Base-by-base conservation (phyloP, 768 basidiomycete species). In the Trametes gibbosa region DNA sequence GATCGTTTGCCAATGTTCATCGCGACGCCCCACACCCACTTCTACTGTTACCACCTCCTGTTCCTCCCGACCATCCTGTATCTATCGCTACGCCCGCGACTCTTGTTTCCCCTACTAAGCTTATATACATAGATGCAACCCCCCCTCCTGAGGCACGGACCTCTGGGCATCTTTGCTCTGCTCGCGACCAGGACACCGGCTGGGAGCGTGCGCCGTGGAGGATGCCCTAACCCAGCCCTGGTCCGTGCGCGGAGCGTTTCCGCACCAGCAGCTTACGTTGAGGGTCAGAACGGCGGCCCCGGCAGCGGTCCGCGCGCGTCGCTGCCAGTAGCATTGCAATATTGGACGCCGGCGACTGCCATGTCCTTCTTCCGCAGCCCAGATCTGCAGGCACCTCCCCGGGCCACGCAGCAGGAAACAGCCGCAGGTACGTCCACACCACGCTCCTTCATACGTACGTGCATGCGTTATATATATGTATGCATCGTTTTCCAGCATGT, bases 91-190 rank as follows among this genome's bases (percentile, higher is more conserved):
- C 54, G 40, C 34, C 41, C 50, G 14, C 32, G 54, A 41, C 47
- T 51, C 56, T 50, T 62, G 61, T 62, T 47, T 58, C 52, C 45
- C 48, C 52, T 58, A 62, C 61, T 62, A 62, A 62, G 61, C 43
- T 27, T 57, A 57, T 62, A 62, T 62, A 62, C 61, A 62, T 62
- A 62, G 61, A 62, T 53, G 61, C 56, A 53, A 24, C 51, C n/a
- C 39, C 37, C 35, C 47, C 9, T n/a, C 46, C 13, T 2, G n/a
- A 14, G n/a, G 19, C 34, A 29, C 29, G 29, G 29, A 32, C 29
- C 29, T 32, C 29, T 4, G 29, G 29, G 29, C 10, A 10, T 32
- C 29, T 4, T 10, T 10, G 29, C 29, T 32, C 29, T 13, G 25
- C 46, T 13, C 25, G 25, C 46, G 9, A 25, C 16, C 19, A 12